Evolutionary conservation across 2,329 filamentous ascomycete genomes (phyloP).

Genomic region (Colletotrichum cuscutae): DNA sequence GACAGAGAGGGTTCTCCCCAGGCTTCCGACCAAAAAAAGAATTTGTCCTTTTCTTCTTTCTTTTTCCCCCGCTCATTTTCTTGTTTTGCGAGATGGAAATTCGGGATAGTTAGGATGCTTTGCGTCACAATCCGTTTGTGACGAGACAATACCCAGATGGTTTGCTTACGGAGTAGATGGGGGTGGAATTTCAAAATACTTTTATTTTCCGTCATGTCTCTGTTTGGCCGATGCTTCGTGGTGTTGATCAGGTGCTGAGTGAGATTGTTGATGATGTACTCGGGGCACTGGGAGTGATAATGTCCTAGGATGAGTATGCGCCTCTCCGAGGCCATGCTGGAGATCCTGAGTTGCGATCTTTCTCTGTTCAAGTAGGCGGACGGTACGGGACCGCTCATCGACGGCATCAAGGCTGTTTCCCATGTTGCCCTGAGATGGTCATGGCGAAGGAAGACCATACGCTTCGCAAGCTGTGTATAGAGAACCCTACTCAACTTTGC

Average conservation of each 20-base stretch:
- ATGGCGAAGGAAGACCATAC: too few species aligned
- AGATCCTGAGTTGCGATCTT: background rate
- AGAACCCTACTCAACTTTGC: too few species aligned
- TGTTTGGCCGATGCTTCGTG: background rate
- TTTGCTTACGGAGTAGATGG: conserved; percentile 4
- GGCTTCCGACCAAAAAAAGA: background rate
- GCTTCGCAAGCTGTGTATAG: too few species aligned
- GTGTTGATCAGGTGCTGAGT: too few species aligned
- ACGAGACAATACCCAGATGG: conserved; percentile 12
- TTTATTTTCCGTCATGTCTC: background rate
- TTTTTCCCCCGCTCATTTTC: background rate
- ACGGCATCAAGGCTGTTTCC: too few species aligned
- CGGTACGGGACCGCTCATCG: too few species aligned
- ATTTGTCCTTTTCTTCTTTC: background rate
- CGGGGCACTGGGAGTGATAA: background rate
- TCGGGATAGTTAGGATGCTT: conserved; percentile 3
- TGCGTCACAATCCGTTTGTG: background rate
- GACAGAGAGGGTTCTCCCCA: background rate
- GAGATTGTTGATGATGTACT: background rate
- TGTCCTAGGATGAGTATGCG: too few species aligned
- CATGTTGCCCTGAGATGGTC: too few species aligned
- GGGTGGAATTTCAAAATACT: background rate
- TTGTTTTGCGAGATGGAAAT: background rate
- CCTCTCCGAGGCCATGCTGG: too few species aligned
- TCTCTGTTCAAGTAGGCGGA: too few species aligned